phyloP scores from a whole-genome alignment of 441 rosid species.

The Arabidopsis hybrid region DNA sequence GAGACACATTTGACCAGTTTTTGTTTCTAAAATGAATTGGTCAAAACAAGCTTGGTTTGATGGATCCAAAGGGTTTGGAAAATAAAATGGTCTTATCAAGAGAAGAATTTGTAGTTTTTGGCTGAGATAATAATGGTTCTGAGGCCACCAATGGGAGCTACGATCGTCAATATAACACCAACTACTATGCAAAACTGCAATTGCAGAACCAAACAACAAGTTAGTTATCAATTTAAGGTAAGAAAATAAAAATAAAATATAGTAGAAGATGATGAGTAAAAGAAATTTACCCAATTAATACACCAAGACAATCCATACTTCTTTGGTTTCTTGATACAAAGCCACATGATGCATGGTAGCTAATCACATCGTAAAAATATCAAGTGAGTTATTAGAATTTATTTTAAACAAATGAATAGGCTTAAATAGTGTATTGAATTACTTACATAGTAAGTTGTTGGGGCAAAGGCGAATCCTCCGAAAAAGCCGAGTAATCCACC shows the following conservation, averaged over 20 bases:
- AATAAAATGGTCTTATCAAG: conserved; percentile 44
- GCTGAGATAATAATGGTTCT: conserved; percentile 66
- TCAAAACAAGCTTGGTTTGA: not conserved
- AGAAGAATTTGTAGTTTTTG: conserved; percentile 66
- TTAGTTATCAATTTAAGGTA: not conserved
- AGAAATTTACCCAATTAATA: conserved; percentile 65
- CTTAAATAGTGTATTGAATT: not conserved
- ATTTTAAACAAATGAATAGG: not conserved
- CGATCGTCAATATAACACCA: conserved; percentile 60
- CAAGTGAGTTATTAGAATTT: not conserved
- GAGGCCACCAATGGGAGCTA: conserved; percentile 82
- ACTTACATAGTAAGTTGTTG: conserved; percentile 77
- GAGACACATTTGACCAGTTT: not conserved
- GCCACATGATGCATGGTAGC: conserved; percentile 91
- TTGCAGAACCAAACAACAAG: conserved; percentile 3
- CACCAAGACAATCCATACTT: conserved; percentile 68
- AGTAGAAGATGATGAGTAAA: not conserved
- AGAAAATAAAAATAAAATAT: not conserved
- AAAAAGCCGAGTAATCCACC: conserved; percentile 84
- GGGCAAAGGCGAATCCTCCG: conserved; percentile 93
- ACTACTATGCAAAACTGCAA: conserved; percentile 74
- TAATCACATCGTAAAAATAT: conserved; percentile 38
- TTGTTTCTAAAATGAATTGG: not conserved
- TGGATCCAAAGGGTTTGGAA: not conserved
- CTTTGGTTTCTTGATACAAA: conserved; percentile 66